phyloP scores from a whole-genome alignment of 352 stramenopile genomes.

The Pythium insidiosum region DNA sequence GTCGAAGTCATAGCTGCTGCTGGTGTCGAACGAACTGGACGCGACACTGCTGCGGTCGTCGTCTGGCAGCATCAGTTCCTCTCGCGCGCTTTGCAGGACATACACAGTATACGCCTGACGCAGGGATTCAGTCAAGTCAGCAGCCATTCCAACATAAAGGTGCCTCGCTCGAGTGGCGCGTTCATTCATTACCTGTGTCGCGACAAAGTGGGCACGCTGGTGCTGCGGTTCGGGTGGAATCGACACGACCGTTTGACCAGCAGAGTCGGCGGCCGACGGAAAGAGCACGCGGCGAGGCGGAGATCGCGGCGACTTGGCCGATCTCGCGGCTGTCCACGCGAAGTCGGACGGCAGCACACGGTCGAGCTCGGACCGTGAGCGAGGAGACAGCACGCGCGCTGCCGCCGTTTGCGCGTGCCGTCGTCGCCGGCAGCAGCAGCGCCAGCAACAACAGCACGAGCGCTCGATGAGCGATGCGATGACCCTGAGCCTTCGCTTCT shows the following conservation, averaged over 20 bases:
- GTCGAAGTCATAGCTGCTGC: too few relatives aligned
- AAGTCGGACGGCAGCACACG: neutral
- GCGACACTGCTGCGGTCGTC: constrained; percentile 4
- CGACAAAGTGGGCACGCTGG: constrained; percentile 14
- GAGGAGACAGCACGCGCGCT: too few relatives aligned
- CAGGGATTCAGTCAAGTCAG: neutral
- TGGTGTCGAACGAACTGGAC: constrained; percentile 3
- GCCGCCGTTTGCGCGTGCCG: too few relatives aligned
- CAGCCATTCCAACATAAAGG: neutral
- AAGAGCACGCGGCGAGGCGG: constrained; percentile 1
- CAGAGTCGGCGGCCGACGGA: constrained; percentile 15
- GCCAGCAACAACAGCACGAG: neutral
- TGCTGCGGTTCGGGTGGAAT: constrained; percentile 21
- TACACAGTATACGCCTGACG: constrained; percentile 21
- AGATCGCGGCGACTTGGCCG: neutral
- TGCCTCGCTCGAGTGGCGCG: neutral
- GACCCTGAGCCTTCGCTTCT: constrained; percentile 7
- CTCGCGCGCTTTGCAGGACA: constrained; percentile 18
- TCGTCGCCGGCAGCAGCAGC: neutral
- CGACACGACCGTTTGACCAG: constrained; percentile 21
- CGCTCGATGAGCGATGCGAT: neutral
- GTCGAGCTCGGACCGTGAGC: neutral
- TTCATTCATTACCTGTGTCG: constrained; percentile 8
- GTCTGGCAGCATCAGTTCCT: constrained; percentile 18
- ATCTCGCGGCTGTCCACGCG: too few relatives aligned